Percentiles rank a stretch among this genome's conserved stretches.
phyloP scores from a whole-genome alignment of 768 basidiomycete genomes.

The Coprinopsis marcescibilis region DNA sequence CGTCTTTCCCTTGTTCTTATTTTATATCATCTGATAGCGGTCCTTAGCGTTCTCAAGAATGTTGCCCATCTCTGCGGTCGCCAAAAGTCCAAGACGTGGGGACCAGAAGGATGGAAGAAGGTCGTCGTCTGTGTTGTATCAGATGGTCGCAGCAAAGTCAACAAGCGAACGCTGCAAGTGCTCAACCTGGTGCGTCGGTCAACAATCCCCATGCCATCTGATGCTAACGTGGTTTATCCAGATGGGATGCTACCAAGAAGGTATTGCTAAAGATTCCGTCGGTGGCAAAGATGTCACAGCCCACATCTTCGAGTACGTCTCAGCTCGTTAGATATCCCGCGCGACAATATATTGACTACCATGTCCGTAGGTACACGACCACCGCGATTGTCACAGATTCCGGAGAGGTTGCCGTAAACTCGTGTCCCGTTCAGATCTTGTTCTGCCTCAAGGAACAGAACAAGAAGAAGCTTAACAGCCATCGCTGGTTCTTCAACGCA shows the following conservation, averaged over 20 bases:
- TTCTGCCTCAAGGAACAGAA: slow-evolving; percentile 95
- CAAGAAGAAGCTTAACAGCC: slow-evolving; percentile 95
- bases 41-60: slow-evolving; percentile 75
- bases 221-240: slow-evolving; percentile 18
- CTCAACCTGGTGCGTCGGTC: slow-evolving; percentile 57
- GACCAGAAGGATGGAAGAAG: slow-evolving; percentile 87
- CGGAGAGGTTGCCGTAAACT: slow-evolving; percentile 73
- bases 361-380: slow-evolving; percentile 59
- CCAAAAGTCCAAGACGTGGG: slow-evolving; percentile 72
- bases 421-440: slow-evolving; percentile 79
- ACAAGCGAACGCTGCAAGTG: slow-evolving; percentile 88
- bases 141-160: slow-evolving; percentile 81
- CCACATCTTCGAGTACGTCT: slow-evolving; percentile 84
- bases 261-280: slow-evolving; percentile 84
- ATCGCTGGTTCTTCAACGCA: slow-evolving; percentile 97
- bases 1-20: slow-evolving; percentile 21
- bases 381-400: slow-evolving; percentile 71
- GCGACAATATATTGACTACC: slow-evolving; percentile 5
- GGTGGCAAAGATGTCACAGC: slow-evolving; percentile 89
- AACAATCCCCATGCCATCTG: background rate
- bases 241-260: slow-evolving; percentile 89
- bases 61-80: slow-evolving; percentile 72
- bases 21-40: slow-evolving; percentile 9
- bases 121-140: slow-evolving; percentile 85
- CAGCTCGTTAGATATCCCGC: slow-evolving; percentile 7